A percentile compares a stretch with the other conserved stretches of the same genome.
Conservation (phyloP, 768 basidiomycete genomes). For the Pleurotus tuoliensis region DNA sequence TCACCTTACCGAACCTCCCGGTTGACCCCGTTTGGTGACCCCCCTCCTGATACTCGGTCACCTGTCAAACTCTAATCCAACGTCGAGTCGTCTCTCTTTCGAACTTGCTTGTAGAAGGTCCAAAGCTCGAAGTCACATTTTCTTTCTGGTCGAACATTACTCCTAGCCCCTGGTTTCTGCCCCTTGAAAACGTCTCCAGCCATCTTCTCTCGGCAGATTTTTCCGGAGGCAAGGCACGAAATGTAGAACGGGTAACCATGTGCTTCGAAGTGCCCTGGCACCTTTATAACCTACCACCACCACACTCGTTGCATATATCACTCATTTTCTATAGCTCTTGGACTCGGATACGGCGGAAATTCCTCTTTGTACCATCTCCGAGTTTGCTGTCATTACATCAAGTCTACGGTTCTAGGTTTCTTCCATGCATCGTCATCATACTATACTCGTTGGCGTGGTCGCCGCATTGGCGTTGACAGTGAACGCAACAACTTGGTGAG, state of each 20-base stretch:
- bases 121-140: no score
- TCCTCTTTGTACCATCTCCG: background rate
- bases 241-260: background rate
- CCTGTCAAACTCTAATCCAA: background rate
- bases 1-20: background rate
- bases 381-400: background rate
- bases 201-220: no score
- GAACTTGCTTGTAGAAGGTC: no score
- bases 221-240: no score
- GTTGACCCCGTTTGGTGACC: background rate
- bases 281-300: constrained; percentile 1
- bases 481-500: background rate
- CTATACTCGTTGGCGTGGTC: background rate
- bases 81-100: no score
- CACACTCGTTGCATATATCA: constrained; percentile 5
- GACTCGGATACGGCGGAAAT: no score
- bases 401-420: background rate
- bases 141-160: no score
- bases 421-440: constrained; percentile 1
- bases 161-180: no score
- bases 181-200: no score
- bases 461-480: background rate
- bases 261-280: background rate
- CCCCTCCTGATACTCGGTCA: background rate
- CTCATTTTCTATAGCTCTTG: background rate